phyloP scores from a whole-genome alignment of 176 grass and related monocot genomes.

The Oryza nivara region DNA sequence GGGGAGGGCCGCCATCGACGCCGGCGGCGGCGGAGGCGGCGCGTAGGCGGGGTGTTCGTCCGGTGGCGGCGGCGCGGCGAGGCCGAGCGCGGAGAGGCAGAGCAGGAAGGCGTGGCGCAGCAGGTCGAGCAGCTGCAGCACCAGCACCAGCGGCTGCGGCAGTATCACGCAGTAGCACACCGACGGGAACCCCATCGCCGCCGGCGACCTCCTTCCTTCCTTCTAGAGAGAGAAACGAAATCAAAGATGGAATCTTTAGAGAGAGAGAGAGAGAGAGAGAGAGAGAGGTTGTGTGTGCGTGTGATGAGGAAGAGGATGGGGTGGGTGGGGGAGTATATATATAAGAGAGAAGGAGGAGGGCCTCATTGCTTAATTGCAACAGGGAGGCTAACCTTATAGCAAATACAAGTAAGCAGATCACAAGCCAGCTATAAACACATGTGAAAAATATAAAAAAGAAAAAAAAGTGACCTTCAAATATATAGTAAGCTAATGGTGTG shows the following conservation, averaged over 20 bases:
- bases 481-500: too few relatives aligned
- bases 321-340: slow-evolving; percentile 31
- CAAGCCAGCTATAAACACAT: too few relatives aligned
- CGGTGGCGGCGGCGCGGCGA: slow-evolving; percentile 31
- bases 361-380: slow-evolving; percentile 26
- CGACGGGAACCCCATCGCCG: slow-evolving; percentile 78
- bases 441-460: too few relatives aligned
- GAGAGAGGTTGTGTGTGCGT: neutral
- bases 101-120: slow-evolving; percentile 56
- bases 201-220: neutral
- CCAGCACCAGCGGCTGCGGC: slow-evolving; percentile 71
- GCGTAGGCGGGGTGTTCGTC: slow-evolving; percentile 55
- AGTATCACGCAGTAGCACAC: slow-evolving; percentile 77
- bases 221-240: neutral
- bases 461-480: too few relatives aligned
- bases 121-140: slow-evolving; percentile 65
- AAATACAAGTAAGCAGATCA: too few relatives aligned
- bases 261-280: neutral
- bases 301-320: neutral
- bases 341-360: slow-evolving; percentile 12
- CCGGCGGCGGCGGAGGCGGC: neutral
- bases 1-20: neutral
- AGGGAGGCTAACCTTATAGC: neutral
- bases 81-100: slow-evolving; percentile 57
- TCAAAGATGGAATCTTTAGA: neutral